phyloP scores from a whole-genome alignment of 2,329 filamentous ascomycete genomes.

The Fusarium begoniae region DNA sequence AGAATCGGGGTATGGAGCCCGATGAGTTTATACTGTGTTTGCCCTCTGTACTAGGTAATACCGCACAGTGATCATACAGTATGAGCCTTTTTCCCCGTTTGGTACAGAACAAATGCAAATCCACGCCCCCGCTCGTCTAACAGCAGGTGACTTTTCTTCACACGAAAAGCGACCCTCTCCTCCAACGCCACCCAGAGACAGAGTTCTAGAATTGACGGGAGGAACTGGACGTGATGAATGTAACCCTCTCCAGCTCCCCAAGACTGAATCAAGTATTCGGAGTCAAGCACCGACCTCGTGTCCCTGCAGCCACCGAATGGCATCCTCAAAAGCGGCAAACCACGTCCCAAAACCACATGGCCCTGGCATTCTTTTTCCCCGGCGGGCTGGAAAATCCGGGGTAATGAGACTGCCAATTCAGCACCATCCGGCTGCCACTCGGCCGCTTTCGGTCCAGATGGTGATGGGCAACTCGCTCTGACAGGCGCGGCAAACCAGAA shows the following conservation, averaged over 20 bases:
- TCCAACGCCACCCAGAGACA: slow-evolving; percentile 20
- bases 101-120: background rate
- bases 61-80: background rate
- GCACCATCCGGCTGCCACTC: slow-evolving; percentile 16
- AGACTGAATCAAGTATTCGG: background rate
- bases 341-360: slow-evolving; percentile 11
- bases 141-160: slow-evolving; percentile 30
- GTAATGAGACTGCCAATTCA: slow-evolving; percentile 36
- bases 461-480: slow-evolving; percentile 34
- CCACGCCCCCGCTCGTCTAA: slow-evolving; percentile 17
- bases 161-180: slow-evolving; percentile 21
- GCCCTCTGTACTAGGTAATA: rapidly evolving
- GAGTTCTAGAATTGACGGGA: slow-evolving; percentile 20
- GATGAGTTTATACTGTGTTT: slow-evolving; percentile 2
- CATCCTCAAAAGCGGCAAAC: slow-evolving; percentile 26
- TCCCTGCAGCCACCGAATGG: slow-evolving; percentile 29
- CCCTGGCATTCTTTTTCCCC: slow-evolving; percentile 35
- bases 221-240: background rate
- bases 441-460: slow-evolving; percentile 29
- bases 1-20: background rate
- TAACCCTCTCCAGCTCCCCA: background rate
- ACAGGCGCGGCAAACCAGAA: slow-evolving; percentile 41
- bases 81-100: background rate
- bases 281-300: background rate
- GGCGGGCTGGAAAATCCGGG: slow-evolving; percentile 36